Base-by-base conservation (phyloP, 306 rosid species). In the Vachellia collinsii region DNA sequence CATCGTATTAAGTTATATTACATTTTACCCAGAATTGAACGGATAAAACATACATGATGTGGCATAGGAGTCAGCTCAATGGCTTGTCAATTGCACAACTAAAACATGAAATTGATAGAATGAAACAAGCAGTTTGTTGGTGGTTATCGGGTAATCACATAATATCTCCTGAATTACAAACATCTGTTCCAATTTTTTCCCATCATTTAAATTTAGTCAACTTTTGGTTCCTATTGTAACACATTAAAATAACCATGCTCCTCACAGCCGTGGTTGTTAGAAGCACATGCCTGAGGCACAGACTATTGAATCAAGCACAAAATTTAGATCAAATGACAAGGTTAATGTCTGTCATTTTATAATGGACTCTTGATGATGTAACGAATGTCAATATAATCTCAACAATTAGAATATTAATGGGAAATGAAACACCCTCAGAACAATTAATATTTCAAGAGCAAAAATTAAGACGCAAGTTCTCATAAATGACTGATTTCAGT, bases 301-400 rank as follows among this genome's bases (percentile, higher is more conserved):
- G 59, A 72, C 36, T 34, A n/a, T 54, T 66, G 75, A 54, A 54
- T 76, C 74, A 76, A 12, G 43, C 48, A 39, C 7, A 19, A 41
- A 78, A 73, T 64, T 59, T 9, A 77, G 46, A 74, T 58, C 11
- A 59, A 36, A 73, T 63, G 14, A 70, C 74, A 59, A 75, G 64
- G 36, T 54, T 70, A 38, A 43, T 29, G 7, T 61, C 48, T 74
- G 64, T 77, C 64, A 59, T 46, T 76, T 54, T 42, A 38, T 48
- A 82, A 42, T 59, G 42, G 58, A 81, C n/a, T 53, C 63, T 78
- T 76, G 67, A 70, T 61, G 7, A 46, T 37, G 23, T n/a, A 34
- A 77, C 38, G 11, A 41, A 72, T 70, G 56, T 44, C 12, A 4
- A 11, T n/a, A 66, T 66, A 66, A 37, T 34, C 70, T 64, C 19